A percentile compares a stretch with the other conserved stretches of the same genome.
Conservation (phyloP, 1,284 basidiomycete genomes). For the Microbotryum intermedium region DNA sequence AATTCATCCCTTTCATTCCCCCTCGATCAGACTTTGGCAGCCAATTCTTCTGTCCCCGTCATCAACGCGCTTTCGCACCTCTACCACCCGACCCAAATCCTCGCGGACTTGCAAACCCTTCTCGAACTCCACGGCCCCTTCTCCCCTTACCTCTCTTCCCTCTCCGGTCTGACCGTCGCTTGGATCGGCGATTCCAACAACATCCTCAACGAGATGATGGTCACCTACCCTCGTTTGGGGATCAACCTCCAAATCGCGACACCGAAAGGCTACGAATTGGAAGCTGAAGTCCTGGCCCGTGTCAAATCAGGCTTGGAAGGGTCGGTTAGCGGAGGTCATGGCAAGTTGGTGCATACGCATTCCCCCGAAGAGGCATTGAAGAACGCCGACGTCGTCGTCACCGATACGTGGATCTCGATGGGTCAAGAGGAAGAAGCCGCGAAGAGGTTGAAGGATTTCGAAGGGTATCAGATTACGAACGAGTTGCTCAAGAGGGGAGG, state of each 20-base stretch:
- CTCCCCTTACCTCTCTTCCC: slow-evolving; percentile 35
- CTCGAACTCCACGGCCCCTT: slow-evolving; percentile 51
- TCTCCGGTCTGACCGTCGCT: slow-evolving; percentile 60
- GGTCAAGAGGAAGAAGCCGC: slow-evolving; percentile 91
- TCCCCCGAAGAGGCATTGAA: slow-evolving; percentile 79
- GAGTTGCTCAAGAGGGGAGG: slow-evolving; percentile 39
- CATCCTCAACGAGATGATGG: slow-evolving; percentile 94
- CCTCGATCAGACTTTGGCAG: slow-evolving; percentile 62
- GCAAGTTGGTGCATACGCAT: slow-evolving; percentile 59
- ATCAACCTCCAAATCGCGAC: slow-evolving; percentile 78
- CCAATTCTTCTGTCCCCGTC: slow-evolving; percentile 83
- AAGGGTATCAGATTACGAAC: slow-evolving; percentile 92
- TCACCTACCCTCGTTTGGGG: slow-evolving; percentile 83
- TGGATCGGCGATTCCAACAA: slow-evolving; percentile 96
- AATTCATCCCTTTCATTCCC: background rate
- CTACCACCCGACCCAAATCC: slow-evolving; percentile 93
- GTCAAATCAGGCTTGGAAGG: slow-evolving; percentile 43
- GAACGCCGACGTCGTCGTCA: slow-evolving; percentile 86
- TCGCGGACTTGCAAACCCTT: slow-evolving; percentile 86
- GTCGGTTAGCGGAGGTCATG: slow-evolving; percentile 37
- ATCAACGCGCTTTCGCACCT: slow-evolving; percentile 90
- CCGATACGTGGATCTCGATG: slow-evolving; percentile 99
- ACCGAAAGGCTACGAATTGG: slow-evolving; percentile 67
- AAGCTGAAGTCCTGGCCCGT: slow-evolving; percentile 67
- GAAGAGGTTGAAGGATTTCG: slow-evolving; percentile 77